Evolutionary conservation across 1,139 yeast genomes (phyloP), one percentile per base, ranked within the genome.

Genomic region (Candida dubliniensis): DNA sequence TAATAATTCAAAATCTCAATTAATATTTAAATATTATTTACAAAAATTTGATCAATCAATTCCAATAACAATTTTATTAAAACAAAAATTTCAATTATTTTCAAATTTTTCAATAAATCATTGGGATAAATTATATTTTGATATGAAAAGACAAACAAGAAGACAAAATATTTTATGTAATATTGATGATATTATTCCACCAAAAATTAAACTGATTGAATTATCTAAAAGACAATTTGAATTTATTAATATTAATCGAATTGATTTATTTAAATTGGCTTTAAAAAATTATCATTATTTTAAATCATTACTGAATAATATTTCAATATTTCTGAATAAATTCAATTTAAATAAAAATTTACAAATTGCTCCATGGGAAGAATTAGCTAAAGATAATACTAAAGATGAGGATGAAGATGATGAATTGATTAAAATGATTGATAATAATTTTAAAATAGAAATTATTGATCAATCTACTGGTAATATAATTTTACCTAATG

Each of bases 51-150:
- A 48, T 4, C 38, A 50, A n/a, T 58, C 12, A 5, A 31, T 75
- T 0, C 77, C 77, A 1, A 53, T 72, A 5, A 49, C 65, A 2
- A 47, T 73, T 12, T 49, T 73, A 5, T 51, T 72, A 5, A 58
- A 57, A 41, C 70, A 67, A 45, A 53, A 52, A 27, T 59, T 65
- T 33, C 47, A 60, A 13, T 58, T 73, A 11, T 63, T 69, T 44
- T 59, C 70, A 2, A 61, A 61, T 5, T 34, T 59, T 0, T 57
- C 67, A 11, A 42, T 69, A 14, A 48, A 51, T 13, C 66, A 65
- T 42, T 44, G 59, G 34, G 64, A 71, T 47, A 47, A 55, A 33
- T 62, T 68, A 7, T 52, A 30, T 13, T 10, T 40, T 15, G 39
- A 34, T 2, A n/a, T 44, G 23, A 32, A 38, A 12, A 23, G 13